Evolutionary conservation across 805 yeast species (phyloP).

Genomic region (Saturnispora sanitii): DNA sequence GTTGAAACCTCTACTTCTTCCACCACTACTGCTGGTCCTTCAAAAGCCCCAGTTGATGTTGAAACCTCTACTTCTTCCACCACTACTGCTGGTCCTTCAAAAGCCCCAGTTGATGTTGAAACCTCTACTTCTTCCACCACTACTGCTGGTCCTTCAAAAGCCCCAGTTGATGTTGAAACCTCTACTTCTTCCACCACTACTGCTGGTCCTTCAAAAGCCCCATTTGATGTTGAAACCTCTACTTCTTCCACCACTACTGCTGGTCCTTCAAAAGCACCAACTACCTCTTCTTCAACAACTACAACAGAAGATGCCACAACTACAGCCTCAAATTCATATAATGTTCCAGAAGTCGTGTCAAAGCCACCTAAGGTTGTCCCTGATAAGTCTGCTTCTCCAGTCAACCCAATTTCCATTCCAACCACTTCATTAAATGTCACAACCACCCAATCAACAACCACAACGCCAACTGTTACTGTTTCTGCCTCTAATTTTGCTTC

Average conservation of each 20-base stretch:
- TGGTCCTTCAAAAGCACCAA: no score
- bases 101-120: not conserved
- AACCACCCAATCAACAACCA: not conserved
- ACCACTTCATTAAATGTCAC: not conserved
- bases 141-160: no score
- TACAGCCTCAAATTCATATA: not conserved
- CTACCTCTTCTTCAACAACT: not conserved
- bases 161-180: not conserved
- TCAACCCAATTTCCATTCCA: not conserved
- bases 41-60: not conserved
- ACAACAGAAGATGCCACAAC: not conserved
- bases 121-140: not conserved
- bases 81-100: not conserved
- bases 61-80: not conserved
- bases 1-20: not conserved
- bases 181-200: not conserved
- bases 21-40: no score
- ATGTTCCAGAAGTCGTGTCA: not conserved
- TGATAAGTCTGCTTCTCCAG: not conserved
- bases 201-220: not conserved
- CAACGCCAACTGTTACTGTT: not conserved
- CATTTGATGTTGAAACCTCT: not conserved
- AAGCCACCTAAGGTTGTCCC: not conserved
- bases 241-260: not conserved
- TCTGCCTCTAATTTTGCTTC: not conserved